Conservation (phyloP, 1,284 basidiomycete species). For the Ceratobasidium sp. region DNA sequence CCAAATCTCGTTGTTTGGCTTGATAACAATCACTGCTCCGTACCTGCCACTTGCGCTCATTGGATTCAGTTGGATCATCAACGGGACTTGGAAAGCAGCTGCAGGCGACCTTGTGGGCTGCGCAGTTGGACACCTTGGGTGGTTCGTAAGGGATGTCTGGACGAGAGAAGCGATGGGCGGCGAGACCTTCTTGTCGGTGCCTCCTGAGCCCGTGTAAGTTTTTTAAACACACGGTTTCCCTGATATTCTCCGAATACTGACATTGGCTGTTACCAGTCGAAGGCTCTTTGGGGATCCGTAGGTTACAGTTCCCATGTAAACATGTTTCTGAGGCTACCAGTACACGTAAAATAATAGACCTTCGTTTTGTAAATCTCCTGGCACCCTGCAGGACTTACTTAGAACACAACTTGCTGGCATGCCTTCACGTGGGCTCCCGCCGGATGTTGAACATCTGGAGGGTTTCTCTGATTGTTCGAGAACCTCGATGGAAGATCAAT, state of each 20-base stretch:
- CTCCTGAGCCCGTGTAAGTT: constrained; percentile 82
- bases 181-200: constrained; percentile 76
- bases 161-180: constrained; percentile 88
- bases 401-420: no score
- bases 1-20: constrained; percentile 94
- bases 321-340: not conserved
- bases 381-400: no score
- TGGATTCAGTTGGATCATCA: constrained; percentile 90
- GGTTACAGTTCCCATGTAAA: not conserved
- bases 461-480: constrained; percentile 22
- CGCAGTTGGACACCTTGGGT: constrained; percentile 88
- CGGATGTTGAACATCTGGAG: no score
- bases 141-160: constrained; percentile 97
- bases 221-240: no score
- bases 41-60: constrained; percentile 94
- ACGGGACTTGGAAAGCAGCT: constrained; percentile 86
- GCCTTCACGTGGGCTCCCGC: no score
- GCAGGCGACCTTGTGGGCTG: constrained; percentile 88
- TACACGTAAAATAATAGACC: no score
- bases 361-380: no score
- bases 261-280: not conserved
- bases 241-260: no score
- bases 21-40: constrained; percentile 93
- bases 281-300: not conserved
- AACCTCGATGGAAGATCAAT: not conserved